Evolutionary conservation across 208 protist species (phyloP).

Genomic region (Wallacemonas sp.): DNA sequence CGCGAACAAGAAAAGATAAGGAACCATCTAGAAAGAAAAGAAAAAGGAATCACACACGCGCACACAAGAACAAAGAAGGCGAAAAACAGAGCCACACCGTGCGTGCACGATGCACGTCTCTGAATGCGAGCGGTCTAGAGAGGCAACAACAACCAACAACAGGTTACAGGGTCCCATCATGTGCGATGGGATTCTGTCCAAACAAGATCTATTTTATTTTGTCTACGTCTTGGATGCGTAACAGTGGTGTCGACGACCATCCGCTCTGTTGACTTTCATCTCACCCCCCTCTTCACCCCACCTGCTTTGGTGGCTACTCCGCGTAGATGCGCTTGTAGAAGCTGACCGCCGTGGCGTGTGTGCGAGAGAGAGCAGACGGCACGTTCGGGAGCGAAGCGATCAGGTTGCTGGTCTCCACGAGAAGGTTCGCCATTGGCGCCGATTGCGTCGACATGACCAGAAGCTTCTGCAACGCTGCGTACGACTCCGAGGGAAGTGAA

Average conservation of each 20-base stretch:
- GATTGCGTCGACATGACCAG: slow-evolving; percentile 50
- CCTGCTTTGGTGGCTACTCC: neutral
- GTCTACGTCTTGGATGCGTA: no score
- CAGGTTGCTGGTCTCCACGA: slow-evolving; percentile 72
- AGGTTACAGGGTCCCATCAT: no score
- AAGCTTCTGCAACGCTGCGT: slow-evolving; percentile 53
- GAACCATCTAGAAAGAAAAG: neutral
- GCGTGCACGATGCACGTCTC: no score
- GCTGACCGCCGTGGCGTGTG: slow-evolving; percentile 35
- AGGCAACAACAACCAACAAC: no score
- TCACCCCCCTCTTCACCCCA: neutral
- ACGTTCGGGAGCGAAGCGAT: slow-evolving; percentile 59
- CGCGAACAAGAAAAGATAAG: no score
- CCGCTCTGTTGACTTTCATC: no score
- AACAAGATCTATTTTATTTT: no score
- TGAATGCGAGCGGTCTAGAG: no score
- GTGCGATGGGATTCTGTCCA: no score
- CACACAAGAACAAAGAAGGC: neutral
- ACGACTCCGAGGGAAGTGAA: slow-evolving; percentile 56
- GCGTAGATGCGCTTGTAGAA: slow-evolving; percentile 19
- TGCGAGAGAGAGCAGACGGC: slow-evolving; percentile 33
- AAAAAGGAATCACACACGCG: slow-evolving; percentile 4
- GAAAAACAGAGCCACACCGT: neutral
- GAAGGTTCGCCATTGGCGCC: slow-evolving; percentile 67
- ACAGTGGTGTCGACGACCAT: no score